Percentiles rank a stretch among this genome's conserved stretches.
These are phyloP conservation scores for Penicillium sp. DNA, from an alignment of 2,329 filamentous ascomycete species.

Conservation along the genomic window DNA sequence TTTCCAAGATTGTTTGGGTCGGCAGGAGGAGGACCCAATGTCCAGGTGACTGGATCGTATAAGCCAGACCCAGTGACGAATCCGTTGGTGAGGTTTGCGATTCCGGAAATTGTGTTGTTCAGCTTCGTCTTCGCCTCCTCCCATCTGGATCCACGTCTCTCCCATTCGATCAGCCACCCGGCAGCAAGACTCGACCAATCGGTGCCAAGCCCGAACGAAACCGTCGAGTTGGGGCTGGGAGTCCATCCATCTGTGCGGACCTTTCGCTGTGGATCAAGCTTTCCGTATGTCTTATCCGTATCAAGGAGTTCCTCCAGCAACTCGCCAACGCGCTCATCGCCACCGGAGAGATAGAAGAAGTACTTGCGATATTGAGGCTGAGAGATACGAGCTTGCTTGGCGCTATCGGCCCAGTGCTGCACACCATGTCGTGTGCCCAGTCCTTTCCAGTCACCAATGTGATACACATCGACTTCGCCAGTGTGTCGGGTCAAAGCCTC, in stretches of 20 bases:
- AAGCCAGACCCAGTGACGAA: slow-evolving; percentile 60
- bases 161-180: slow-evolving; percentile 63
- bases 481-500: slow-evolving; percentile 62
- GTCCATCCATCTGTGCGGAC: slow-evolving; percentile 51
- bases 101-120: slow-evolving; percentile 52
- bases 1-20: slow-evolving; percentile 56
- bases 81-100: slow-evolving; percentile 58
- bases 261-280: slow-evolving; percentile 18
- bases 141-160: slow-evolving; percentile 57
- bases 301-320: slow-evolving; percentile 18
- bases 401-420: slow-evolving; percentile 63
- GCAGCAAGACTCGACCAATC: slow-evolving; percentile 62
- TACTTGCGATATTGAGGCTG: slow-evolving; percentile 19
- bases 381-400: slow-evolving; percentile 64
- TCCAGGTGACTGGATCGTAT: slow-evolving; percentile 54
- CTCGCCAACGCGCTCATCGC: slow-evolving; percentile 21
- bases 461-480: slow-evolving; percentile 64
- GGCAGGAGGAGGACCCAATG: slow-evolving; percentile 54
- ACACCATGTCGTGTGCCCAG: slow-evolving; percentile 65
- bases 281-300: slow-evolving; percentile 14
- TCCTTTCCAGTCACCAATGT: slow-evolving; percentile 59
- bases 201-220: slow-evolving; percentile 58
- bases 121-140: slow-evolving; percentile 56
- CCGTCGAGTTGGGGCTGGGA: slow-evolving; percentile 45
- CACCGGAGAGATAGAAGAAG: slow-evolving; percentile 18